Conservation (phyloP, 352 stramenopile species). For the Phytophthora melonis region DNA sequence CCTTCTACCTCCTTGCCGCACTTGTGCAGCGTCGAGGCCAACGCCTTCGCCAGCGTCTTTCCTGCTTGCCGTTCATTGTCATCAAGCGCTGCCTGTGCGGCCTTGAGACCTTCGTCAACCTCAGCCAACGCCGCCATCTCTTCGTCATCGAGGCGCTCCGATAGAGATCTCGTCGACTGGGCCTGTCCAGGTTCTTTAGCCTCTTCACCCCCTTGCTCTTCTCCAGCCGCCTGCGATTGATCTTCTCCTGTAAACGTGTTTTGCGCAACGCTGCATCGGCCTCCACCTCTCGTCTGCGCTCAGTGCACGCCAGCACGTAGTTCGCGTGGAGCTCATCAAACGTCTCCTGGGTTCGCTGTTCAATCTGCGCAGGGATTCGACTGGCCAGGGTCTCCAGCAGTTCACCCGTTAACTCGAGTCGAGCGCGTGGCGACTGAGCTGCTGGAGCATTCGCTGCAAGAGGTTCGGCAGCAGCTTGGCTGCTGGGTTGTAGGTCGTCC, state of each 20-base stretch:
- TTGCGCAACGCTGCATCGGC: conserved; percentile 35
- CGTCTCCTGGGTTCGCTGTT: conserved; percentile 22
- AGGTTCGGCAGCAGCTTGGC: not conserved
- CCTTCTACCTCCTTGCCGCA: conserved; percentile 31
- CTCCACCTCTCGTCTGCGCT: conserved; percentile 36
- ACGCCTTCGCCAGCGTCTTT: conserved; percentile 19
- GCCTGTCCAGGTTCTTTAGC: not conserved
- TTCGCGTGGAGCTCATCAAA: conserved; percentile 41
- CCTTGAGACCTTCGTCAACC: conserved; percentile 26
- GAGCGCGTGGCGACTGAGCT: not conserved
- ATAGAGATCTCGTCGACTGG: not conserved
- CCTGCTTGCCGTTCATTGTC: conserved; percentile 13
- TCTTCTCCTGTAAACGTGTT: conserved; percentile 32
- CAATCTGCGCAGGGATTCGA: conserved; percentile 35
- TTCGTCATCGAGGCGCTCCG: conserved; percentile 24
- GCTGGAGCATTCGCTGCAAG: not conserved
- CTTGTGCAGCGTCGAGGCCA: conserved; percentile 22
- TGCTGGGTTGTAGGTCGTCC: conserved; percentile 7
- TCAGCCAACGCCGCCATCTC: conserved; percentile 16
- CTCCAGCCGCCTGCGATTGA: conserved; percentile 27
- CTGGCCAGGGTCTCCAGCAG: conserved; percentile 32
- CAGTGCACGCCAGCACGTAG: conserved; percentile 21
- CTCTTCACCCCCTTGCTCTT: conserved; percentile 1
- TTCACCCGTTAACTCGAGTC: conserved; percentile 20
- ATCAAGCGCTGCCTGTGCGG: conserved; percentile 12